Evolutionary conservation across 2,329 filamentous ascomycete species (phyloP).

Genomic region (Penicillium corylophilum): DNA sequence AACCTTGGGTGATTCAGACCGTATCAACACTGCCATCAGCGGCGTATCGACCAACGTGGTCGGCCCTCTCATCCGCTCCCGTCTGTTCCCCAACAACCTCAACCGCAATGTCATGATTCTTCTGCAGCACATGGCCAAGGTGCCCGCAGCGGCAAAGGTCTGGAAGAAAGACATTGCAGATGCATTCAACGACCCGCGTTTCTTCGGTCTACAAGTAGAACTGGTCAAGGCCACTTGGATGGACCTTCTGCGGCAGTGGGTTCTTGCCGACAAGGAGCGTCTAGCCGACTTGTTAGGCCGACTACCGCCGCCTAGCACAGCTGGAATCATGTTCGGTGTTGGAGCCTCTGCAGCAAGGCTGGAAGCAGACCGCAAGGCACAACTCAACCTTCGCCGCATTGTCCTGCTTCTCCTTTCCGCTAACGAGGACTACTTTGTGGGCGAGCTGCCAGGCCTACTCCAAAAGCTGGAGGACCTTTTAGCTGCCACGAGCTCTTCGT

Average conservation of each 20-base stretch:
- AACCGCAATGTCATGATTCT: conserved; percentile 69
- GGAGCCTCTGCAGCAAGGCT: conserved; percentile 88
- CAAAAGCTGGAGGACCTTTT: conserved; percentile 87
- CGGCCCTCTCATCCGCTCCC: conserved; percentile 76
- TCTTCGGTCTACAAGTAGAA: conserved; percentile 70
- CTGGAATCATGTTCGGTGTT: conserved; percentile 97
- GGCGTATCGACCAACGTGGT: conserved; percentile 83
- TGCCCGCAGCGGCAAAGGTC: conserved; percentile 77
- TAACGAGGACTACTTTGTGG: conserved; percentile 74
- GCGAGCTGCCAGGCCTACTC: conserved; percentile 69
- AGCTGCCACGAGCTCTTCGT: conserved; percentile 78
- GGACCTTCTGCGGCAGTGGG: conserved; percentile 79
- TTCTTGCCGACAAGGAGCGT: conserved; percentile 80
- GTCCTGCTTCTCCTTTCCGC: conserved; percentile 76
- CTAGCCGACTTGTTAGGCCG: conserved; percentile 77
- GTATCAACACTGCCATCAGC: conserved; percentile 72
- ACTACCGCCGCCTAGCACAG: conserved; percentile 80
- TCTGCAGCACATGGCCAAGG: conserved; percentile 71
- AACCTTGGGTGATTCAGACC: conserved; percentile 81
- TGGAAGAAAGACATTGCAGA: conserved; percentile 94
- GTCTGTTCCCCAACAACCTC: conserved; percentile 82
- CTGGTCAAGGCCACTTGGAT: conserved; percentile 77
- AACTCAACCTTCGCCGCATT: conserved; percentile 82
- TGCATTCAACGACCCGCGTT: conserved; percentile 83
- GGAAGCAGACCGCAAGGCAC: conserved; percentile 92